Conservation (phyloP, 345 rosid species). For the Eucalyptus guilfoylei region DNA sequence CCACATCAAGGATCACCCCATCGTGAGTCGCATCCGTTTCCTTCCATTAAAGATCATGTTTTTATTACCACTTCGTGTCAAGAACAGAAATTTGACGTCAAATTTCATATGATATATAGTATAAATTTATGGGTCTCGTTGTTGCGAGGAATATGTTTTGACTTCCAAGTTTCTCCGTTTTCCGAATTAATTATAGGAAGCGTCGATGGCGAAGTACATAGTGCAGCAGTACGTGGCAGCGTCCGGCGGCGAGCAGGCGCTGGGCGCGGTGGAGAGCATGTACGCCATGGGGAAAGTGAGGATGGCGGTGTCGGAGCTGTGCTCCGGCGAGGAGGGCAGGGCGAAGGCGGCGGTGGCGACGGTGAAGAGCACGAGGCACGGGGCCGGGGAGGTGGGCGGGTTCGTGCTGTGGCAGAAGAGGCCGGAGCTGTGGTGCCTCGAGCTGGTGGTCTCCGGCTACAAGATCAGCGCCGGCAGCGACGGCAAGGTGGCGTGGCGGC, state of each 20-base stretch:
- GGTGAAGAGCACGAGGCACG: constrained; percentile 28
- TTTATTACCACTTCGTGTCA: neutral
- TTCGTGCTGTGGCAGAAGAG: constrained; percentile 90
- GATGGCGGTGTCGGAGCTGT: constrained; percentile 76
- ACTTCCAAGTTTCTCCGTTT: neutral
- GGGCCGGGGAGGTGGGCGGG: constrained; percentile 73
- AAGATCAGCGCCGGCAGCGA: constrained; percentile 95
- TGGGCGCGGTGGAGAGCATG: constrained; percentile 62
- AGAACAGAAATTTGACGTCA: neutral
- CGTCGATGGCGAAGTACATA: constrained; percentile 87
- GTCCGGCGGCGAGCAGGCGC: constrained; percentile 70
- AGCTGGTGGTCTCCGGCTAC: constrained; percentile 77
- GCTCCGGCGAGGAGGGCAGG: constrained; percentile 48
- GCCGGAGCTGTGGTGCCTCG: constrained; percentile 83
- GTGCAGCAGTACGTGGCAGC: constrained; percentile 88
- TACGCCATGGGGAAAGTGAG: constrained; percentile 93
- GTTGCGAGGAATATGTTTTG: neutral
- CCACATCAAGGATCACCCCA: neutral
- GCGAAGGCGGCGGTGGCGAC: constrained; percentile 35
- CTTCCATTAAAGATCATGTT: neutral
- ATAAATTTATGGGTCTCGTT: neutral
- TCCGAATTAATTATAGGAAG: constrained; percentile 26
- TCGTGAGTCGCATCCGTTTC: constrained; percentile 23
- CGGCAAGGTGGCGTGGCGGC: constrained; percentile 86
- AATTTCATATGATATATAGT: neutral